phyloP scores from a whole-genome alignment of 768 basidiomycete species.

The Mycena belliarum region DNA sequence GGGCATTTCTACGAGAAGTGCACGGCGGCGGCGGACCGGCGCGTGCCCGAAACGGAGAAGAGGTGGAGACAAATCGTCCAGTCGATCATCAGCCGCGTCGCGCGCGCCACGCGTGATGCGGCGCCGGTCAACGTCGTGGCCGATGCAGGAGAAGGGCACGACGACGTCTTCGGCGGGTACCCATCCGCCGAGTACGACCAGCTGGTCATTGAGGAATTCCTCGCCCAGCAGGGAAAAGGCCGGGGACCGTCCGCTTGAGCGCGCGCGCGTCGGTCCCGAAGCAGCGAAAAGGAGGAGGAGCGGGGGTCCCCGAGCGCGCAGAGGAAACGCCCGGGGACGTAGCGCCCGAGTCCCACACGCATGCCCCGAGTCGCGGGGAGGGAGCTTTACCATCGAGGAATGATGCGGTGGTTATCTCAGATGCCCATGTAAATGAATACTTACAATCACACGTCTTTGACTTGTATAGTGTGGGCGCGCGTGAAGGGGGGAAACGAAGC shows the following conservation, averaged over 20 bases:
- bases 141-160: neutral
- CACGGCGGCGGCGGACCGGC: neutral
- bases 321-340: constrained; percentile 14
- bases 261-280: constrained; percentile 1
- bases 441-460: constrained; percentile 8
- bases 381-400: constrained; percentile 1
- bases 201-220: constrained; percentile 3
- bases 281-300: neutral
- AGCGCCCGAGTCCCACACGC: neutral
- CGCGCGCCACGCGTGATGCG: neutral
- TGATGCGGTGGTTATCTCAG: constrained; percentile 3
- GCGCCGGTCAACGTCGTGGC: neutral
- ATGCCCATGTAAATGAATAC: neutral
- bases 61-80: constrained; percentile 23
- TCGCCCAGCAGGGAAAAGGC: constrained; percentile 13
- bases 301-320: constrained; percentile 12
- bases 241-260: constrained; percentile 12
- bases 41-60: constrained; percentile 16
- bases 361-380: constrained; percentile 6
- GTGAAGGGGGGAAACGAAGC: neutral
- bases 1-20: constrained; percentile 15
- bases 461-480: constrained; percentile 9
- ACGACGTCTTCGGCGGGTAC: constrained; percentile 9
- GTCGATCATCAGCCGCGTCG: constrained; percentile 6
- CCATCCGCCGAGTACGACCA: constrained; percentile 4